Base-by-base conservation (phyloP, 176 grass and related monocot genomes). In the Avena atlantica region DNA sequence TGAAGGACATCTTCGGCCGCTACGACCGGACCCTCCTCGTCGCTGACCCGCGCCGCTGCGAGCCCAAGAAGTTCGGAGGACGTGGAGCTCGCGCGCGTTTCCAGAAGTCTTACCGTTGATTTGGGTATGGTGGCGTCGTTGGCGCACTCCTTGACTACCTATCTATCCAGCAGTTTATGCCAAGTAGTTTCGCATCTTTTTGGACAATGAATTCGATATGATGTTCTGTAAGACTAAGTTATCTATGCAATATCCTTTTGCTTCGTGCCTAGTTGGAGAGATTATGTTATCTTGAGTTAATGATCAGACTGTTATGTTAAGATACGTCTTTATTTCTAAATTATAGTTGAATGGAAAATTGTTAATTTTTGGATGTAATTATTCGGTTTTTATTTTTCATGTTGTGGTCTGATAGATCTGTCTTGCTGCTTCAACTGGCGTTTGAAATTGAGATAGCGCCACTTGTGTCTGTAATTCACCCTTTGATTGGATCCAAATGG, bases 1-100 rank as follows among this genome's bases (percentile, higher is more conserved):
- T 96, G 1, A 96, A 96, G 87, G 94, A 96, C 15, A 93, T 96
- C 87, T 88, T 96, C 63, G 78, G 23, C 14, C 89, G 94, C 68
- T 96, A 93, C 69, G 94, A 96, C 74, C 89, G 94, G 12, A 96
- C 94, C n/a, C 92, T 96, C 67, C 94, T 96, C 75, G 94, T 96
- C 34, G 94, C 94, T 1, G 94, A 96, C 66, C 94, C 94, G 1
- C 81, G 94, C 36, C 89, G 94, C 36, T 96, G 94, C 74, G 94
- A 96, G 89, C 94, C 94, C 42, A 96, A 96, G 89, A 96, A 96
- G 85, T 96, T 96, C 45, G 94, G 94, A 0, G 94, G 94, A 2
- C 94, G 94, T 21, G 94, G 94, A 2, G 94, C 94, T 50, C 94
- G 94, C 20, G 85, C 94, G 2, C 88, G 94, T 53, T 96, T 96